A percentile compares a stretch with the other conserved stretches of the same genome.
Conservation (phyloP, 2,329 filamentous ascomycete genomes). For the Bipolaris zeicola region DNA sequence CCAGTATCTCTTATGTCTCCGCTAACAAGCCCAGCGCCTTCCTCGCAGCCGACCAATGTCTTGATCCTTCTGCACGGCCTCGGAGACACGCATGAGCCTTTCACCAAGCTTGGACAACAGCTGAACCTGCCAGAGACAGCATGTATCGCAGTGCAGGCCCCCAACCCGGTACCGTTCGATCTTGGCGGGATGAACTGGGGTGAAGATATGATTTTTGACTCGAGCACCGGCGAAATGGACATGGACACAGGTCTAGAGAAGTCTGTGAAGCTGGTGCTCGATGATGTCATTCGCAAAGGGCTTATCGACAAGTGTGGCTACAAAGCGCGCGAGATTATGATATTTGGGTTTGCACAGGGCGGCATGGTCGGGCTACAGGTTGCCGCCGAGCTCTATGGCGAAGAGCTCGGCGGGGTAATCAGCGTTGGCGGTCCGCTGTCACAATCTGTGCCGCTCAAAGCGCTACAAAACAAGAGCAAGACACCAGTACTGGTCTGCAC, state of each 20-base stretch:
- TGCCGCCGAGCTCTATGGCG: conserved; percentile 43
- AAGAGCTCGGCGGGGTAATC: conserved; percentile 63
- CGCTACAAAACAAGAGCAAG: conserved; percentile 57
- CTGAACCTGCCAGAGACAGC: conserved; percentile 78
- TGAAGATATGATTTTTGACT: conserved; percentile 63
- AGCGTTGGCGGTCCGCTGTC: conserved; percentile 68
- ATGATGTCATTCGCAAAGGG: conserved; percentile 52
- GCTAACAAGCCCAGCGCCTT: conserved; percentile 44
- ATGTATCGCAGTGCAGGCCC: conserved; percentile 74
- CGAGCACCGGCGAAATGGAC: conserved; percentile 58
- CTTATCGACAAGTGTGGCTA: conserved; percentile 59
- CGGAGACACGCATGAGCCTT: conserved; percentile 74
- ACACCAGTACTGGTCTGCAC: conserved; percentile 69
- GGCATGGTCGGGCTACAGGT: conserved; percentile 60
- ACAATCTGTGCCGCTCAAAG: conserved; percentile 33
- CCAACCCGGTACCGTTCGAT: conserved; percentile 70
- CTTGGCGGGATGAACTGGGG: conserved; percentile 69
- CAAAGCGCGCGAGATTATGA: conserved; percentile 55
- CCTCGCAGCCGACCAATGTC: conserved; percentile 69
- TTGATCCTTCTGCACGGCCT: conserved; percentile 84
- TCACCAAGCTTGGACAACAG: conserved; percentile 70
- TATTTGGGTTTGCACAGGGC: conserved; percentile 64
- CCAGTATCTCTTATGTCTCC: not conserved
- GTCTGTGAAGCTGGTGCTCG: conserved; percentile 50
- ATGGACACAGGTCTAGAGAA: conserved; percentile 59